These are phyloP conservation scores for Ustilago tritici DNA, from an alignment of 1,284 basidiomycete species.

Conservation along the genomic window DNA sequence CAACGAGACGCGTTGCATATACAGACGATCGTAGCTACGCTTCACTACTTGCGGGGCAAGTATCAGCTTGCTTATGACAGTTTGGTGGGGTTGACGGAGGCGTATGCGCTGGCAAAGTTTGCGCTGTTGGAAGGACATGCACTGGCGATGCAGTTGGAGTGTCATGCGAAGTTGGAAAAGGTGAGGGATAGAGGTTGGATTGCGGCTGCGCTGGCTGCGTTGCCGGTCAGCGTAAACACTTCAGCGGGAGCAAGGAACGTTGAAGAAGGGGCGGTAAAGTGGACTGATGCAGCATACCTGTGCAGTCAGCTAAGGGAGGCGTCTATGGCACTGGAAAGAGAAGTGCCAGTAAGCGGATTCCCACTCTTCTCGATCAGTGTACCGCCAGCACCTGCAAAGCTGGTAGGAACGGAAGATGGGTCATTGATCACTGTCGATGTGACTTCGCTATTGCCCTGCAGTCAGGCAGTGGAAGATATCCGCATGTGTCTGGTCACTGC, in stretches of 20 bases:
- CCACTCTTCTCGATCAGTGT: conserved; percentile 42
- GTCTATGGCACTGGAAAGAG: conserved; percentile 35
- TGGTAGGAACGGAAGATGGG: conserved; percentile 53
- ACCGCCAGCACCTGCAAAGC: conserved; percentile 9
- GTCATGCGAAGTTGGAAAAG: conserved; percentile 74
- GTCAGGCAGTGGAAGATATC: conserved; percentile 58
- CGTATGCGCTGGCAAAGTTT: conserved; percentile 78
- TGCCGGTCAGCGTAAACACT: conserved; percentile 18
- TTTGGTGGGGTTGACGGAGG: conserved; percentile 29
- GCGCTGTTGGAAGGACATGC: conserved; percentile 80
- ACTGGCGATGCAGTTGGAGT: conserved; percentile 78
- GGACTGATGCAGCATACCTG: conserved; percentile 34
- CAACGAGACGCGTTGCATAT: conserved; percentile 85
- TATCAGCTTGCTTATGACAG: conserved; percentile 30
- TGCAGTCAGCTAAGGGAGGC: conserved; percentile 46
- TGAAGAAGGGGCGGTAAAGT: conserved; percentile 18
- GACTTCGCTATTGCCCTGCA: conserved; percentile 30
- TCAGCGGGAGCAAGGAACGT: neutral
- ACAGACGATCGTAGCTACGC: conserved; percentile 83
- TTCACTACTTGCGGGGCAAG: conserved; percentile 74
- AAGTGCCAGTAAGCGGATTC: conserved; percentile 55
- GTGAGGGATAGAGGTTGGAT: conserved; percentile 80
- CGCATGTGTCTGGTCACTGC: conserved; percentile 54
- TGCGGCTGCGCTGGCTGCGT: conserved; percentile 71
- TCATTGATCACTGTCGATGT: conserved; percentile 47